Evolutionary conservation across 768 basidiomycete species (phyloP), one percentile per base, ranked within the genome.

Genomic region (Naematelia encephala): DNA sequence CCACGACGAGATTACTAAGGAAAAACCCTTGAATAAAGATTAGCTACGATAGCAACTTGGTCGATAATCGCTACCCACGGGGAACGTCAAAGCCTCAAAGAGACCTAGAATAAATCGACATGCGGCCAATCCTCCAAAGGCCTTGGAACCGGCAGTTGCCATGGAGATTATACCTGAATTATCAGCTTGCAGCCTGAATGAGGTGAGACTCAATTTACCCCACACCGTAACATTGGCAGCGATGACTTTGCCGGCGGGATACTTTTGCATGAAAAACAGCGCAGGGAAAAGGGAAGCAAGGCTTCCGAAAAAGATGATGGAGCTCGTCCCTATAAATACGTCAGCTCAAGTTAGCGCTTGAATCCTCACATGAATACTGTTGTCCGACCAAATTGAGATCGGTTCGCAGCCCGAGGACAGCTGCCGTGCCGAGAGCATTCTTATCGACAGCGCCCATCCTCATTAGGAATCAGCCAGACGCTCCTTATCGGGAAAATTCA

Each of bases 371-470:
- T 1, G 47, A 53, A 54, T 67, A 67, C 47, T 67, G 48, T 42
- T 70, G 63, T 1, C 69, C 71, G 12, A 64, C 61, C 3, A 73
- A 53, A 25, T 63, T n/a, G 4, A 68, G 56, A 47, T 73, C 71
- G 1, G 53, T 51, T 14, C 58, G 56, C 2, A 73, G 48, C 21
- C 67, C 67, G 23, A 73, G 50, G 5, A 64, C 63, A 11, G 71
- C 71, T 1, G 71, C 64, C 1, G 66, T 63, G 13, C 64, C 68
- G 16, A 73, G 57, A 44, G 66, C 61, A 23, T 66, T 64, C 56
- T 73, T 70, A 61, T 68, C 69, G 29, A 65, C 60, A 5, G 65
- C 68, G 16, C 68, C 68, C 48, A 66, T 57, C 60, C 52, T 62
- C 26, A n/a, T n/a, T n/a, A n/a, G n/a, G n/a, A n/a, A n/a, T n/a